Evolutionary conservation across 2,329 filamentous ascomycete genomes (phyloP).

Genomic region (Endocalyx cinctus): DNA sequence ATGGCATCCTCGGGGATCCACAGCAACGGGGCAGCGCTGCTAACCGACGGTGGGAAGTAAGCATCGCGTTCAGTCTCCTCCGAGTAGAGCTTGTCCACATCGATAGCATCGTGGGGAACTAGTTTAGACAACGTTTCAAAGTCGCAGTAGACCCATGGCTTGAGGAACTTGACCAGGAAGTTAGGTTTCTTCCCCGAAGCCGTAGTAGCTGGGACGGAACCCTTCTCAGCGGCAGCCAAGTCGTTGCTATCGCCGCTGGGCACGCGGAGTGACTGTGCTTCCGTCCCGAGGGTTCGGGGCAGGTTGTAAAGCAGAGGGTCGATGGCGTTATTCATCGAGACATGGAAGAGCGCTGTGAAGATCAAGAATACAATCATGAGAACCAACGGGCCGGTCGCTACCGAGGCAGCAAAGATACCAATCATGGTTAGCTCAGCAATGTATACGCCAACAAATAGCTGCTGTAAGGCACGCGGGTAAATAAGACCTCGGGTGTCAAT

Average conservation of each 20-base stretch:
- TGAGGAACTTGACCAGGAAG: constrained; percentile 64
- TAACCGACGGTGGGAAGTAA: constrained; percentile 70
- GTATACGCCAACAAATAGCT: constrained; percentile 80
- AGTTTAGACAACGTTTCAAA: constrained; percentile 67
- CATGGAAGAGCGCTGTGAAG: constrained; percentile 71
- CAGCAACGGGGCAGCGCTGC: constrained; percentile 59
- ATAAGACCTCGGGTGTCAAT: constrained; percentile 86
- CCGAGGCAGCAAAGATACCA: constrained; percentile 72
- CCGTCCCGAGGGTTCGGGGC: constrained; percentile 61
- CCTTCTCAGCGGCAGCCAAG: constrained; percentile 23
- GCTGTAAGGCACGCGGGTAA: constrained; percentile 83
- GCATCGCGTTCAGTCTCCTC: constrained; percentile 60
- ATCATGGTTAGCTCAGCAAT: constrained; percentile 78
- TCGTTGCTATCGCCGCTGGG: constrained; percentile 10
- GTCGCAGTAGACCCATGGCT: constrained; percentile 71
- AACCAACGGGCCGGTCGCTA: constrained; percentile 63
- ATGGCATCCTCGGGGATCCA: constrained; percentile 78
- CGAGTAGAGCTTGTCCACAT: constrained; percentile 53
- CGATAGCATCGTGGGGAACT: constrained; percentile 53
- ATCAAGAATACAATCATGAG: constrained; percentile 73
- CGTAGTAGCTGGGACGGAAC: constrained; percentile 15
- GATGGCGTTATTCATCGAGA: constrained; percentile 68
- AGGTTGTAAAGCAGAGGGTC: constrained; percentile 73
- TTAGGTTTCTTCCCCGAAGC: constrained; percentile 45
- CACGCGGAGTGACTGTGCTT: constrained; percentile 34